These are phyloP conservation scores for Spiromastix sp. DNA, from an alignment of 2,329 filamentous ascomycete genomes.

Conservation along the genomic window DNA sequence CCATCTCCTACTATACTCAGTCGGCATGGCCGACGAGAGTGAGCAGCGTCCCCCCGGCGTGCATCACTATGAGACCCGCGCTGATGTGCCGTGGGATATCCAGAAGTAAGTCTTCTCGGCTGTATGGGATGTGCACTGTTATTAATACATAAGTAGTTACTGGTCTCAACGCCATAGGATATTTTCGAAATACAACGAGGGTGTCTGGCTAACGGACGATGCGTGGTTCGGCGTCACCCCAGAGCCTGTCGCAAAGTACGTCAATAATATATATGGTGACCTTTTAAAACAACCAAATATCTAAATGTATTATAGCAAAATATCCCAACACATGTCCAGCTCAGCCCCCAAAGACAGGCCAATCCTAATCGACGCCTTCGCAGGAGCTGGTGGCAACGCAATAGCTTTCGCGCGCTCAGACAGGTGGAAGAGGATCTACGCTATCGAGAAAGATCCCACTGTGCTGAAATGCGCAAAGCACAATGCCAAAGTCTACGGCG, in stretches of 20 bases:
- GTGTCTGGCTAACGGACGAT: constrained; percentile 81
- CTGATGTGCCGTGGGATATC: constrained; percentile 70
- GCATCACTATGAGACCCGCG: constrained; percentile 61
- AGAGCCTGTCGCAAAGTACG: constrained; percentile 75
- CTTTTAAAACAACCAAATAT: too few species aligned
- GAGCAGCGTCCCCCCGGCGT: constrained; percentile 40
- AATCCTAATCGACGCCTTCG: constrained; percentile 78
- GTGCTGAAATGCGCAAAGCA: constrained; percentile 84
- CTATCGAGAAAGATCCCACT: constrained; percentile 71
- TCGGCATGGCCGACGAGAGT: constrained; percentile 20
- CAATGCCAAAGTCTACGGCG: constrained; percentile 79
- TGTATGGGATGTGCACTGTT: too few species aligned
- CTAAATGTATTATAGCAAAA: constrained; percentile 55
- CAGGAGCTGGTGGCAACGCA: constrained; percentile 82
- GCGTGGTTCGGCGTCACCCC: constrained; percentile 97
- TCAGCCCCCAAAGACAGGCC: constrained; percentile 45
- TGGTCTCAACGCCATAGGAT: constrained; percentile 82
- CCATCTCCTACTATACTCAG: too few species aligned
- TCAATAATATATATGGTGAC: too few species aligned
- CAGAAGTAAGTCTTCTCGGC: constrained; percentile 62
- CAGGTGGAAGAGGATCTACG: constrained; percentile 74
- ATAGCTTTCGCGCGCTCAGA: constrained; percentile 84
- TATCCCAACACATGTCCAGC: constrained; percentile 60
- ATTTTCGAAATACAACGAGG: constrained; percentile 78
- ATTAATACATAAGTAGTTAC: constrained; percentile 50